A percentile compares a stretch with the other conserved stretches of the same genome.
These are phyloP conservation scores for Aspergillus carlsbadensis DNA, from an alignment of 495 filamentous ascomycete species.

Conservation along the genomic window DNA sequence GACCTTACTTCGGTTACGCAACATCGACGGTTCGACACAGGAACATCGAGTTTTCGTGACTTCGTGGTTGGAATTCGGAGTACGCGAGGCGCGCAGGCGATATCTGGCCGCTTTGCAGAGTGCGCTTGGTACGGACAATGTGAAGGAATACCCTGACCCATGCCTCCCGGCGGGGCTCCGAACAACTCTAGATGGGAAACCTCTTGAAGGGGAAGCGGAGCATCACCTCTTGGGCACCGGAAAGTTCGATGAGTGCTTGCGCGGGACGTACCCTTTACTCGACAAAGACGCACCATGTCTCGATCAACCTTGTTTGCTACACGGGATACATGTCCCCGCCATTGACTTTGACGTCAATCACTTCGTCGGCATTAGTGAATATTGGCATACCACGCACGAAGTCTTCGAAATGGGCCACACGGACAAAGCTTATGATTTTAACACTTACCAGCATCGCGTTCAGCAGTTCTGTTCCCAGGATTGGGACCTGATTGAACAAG, in stretches of 20 bases:
- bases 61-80: slow-evolving; percentile 95
- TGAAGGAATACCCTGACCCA: slow-evolving; percentile 79
- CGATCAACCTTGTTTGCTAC: slow-evolving; percentile 82
- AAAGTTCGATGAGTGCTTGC: slow-evolving; percentile 79
- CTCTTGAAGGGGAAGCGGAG: slow-evolving; percentile 32
- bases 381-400: slow-evolving; percentile 98
- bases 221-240: slow-evolving; percentile 76
- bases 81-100: slow-evolving; percentile 80
- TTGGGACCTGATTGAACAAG: slow-evolving; percentile 71
- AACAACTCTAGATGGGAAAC: slow-evolving; percentile 59
- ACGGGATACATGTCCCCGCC: slow-evolving; percentile 86
- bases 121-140: slow-evolving; percentile 49
- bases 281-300: slow-evolving; percentile 85
- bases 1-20: slow-evolving; percentile 79
- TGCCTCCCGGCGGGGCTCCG: slow-evolving; percentile 80
- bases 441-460: slow-evolving; percentile 84
- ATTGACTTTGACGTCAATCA: slow-evolving; percentile 99
- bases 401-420: slow-evolving; percentile 80
- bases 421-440: slow-evolving; percentile 87
- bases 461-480: slow-evolving; percentile 79
- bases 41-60: slow-evolving; percentile 93
- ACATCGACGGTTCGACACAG: slow-evolving; percentile 66
- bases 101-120: slow-evolving; percentile 73
- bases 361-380: slow-evolving; percentile 97
- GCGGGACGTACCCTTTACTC: slow-evolving; percentile 78